Base-by-base conservation (phyloP, 2,329 filamentous ascomycete genomes). In the Thelonectria blattea region DNA sequence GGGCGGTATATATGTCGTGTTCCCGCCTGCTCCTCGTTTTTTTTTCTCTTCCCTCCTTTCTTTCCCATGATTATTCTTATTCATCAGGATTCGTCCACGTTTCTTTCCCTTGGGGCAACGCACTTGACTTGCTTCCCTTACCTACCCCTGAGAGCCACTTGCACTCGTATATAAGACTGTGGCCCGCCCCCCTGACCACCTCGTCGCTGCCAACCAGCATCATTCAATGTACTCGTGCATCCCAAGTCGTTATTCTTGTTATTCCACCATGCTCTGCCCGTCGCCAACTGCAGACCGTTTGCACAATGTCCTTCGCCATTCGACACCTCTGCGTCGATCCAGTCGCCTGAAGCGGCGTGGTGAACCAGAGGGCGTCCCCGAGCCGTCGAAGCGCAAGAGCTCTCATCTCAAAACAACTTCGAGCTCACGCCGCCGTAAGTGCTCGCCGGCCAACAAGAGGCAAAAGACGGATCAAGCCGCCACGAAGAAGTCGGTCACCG, bases 41-140 rank as follows among this genome's bases (percentile, higher is more conserved):
- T 46, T 59, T 60, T 56, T 49, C 47, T 17, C 41, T 55, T 52
- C 62, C 66, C 58, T 66, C 62, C 53, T 52, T 62, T 49, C 63
- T 70, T 63, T 61, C 61, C 61, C 54, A 32, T 50, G 45, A 53
- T 69, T 68, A 27, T 52, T 14, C 7, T 37, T 30, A 3, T 53
- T 52, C 63, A 69, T 69, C 56, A 51, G 58, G 3, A 59, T 61
- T 15, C 15, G n/a, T 15, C 60, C 56, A 49, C 27, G 51, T 62
- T 60, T 37, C 27, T 18, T 48, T 46, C 42, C 20, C 20, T 50
- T 60, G 22, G 22, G 17, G 10, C 39, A 52, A 61, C 54, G 41
- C 48, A 49, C 57, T 52, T 46, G 41, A 46, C 53, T 62, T 63
- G 18, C 63, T 68, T 70, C 68, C 54, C 52, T 58, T 59, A 47